These are phyloP conservation scores for Linderniella brevidens DNA, from an alignment of 257 asterid genomes.

Conservation along the genomic window DNA sequence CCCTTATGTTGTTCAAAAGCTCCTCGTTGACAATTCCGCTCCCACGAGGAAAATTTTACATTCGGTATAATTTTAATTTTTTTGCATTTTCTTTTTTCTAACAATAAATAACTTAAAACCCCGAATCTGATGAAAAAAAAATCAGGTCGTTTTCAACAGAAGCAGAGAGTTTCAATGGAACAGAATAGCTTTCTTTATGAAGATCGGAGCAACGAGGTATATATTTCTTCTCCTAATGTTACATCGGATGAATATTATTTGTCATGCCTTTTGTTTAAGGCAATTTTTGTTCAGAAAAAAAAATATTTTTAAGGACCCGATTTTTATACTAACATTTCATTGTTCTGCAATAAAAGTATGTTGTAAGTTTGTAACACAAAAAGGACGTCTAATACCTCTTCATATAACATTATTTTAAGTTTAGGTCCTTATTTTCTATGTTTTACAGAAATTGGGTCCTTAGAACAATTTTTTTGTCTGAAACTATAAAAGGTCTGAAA, in stretches of 20 bases:
- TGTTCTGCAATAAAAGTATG: no score
- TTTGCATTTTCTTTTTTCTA: neutral
- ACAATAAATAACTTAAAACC: neutral
- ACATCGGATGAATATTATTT: neutral
- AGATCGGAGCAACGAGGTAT: slow-evolving; percentile 71
- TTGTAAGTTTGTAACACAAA: no score
- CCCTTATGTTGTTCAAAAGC: slow-evolving; percentile 86
- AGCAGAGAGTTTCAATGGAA: slow-evolving; percentile 83
- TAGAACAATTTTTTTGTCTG: no score
- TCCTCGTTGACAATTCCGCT: slow-evolving; percentile 76
- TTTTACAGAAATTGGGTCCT: no score
- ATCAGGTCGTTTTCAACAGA: slow-evolving; percentile 71
- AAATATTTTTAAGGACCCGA: no score
- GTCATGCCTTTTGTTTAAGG: no score
- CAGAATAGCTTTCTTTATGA: slow-evolving; percentile 58
- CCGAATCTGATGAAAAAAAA: neutral
- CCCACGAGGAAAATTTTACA: slow-evolving; percentile 55
- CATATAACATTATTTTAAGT: no score
- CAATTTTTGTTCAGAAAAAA: no score
- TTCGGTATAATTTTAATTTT: slow-evolving; percentile 33
- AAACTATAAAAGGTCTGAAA: slow-evolving; percentile 6
- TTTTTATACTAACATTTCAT: no score
- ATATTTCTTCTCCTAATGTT: slow-evolving; percentile 3
- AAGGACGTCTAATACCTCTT: no score
- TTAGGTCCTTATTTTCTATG: no score